phyloP scores from a whole-genome alignment of 2,329 filamentous ascomycete genomes.

The Elsinoe ampelina region DNA sequence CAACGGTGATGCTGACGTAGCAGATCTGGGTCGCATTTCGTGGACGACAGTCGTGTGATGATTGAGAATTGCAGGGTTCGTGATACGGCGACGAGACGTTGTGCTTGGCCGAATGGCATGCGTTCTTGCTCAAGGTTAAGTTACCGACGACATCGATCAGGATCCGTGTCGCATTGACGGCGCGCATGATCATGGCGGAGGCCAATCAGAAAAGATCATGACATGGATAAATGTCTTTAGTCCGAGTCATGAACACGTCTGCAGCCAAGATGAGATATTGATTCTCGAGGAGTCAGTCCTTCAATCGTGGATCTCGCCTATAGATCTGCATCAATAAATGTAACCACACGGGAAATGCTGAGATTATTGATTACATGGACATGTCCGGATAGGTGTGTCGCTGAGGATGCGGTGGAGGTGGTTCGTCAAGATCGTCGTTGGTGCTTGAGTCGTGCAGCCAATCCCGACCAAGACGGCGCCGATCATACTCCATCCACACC shows the following conservation, averaged over 20 bases:
- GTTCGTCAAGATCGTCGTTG: conserved; percentile 2
- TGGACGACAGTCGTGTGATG: conserved; percentile 1
- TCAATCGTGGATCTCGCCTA: background rate
- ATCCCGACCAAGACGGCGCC: background rate
- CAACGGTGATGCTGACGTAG: conserved; percentile 10
- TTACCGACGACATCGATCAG: background rate
- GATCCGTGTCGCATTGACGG: conserved; percentile 4
- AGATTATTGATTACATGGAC: background rate
- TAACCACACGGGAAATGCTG: background rate
- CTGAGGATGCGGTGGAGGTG: background rate
- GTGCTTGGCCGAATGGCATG: background rate
- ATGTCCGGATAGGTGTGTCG: background rate
- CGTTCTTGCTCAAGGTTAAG: background rate
- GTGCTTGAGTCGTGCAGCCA: conserved; percentile 8
- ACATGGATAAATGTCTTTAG: background rate
- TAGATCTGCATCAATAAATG: conserved; percentile 3
- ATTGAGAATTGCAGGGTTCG: background rate
- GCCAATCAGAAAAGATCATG: conserved; percentile 1
- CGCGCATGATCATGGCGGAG: background rate
- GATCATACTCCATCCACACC: conserved; percentile 1
- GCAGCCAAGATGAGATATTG: conserved; percentile 1
- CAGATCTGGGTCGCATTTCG: background rate
- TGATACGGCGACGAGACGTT: background rate
- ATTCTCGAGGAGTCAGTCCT: background rate
- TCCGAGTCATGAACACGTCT: conserved; percentile 3